These are phyloP conservation scores for Radiomyces spectabilis DNA, from an alignment of 192 early-diverging fungal species.

Conservation along the genomic window DNA sequence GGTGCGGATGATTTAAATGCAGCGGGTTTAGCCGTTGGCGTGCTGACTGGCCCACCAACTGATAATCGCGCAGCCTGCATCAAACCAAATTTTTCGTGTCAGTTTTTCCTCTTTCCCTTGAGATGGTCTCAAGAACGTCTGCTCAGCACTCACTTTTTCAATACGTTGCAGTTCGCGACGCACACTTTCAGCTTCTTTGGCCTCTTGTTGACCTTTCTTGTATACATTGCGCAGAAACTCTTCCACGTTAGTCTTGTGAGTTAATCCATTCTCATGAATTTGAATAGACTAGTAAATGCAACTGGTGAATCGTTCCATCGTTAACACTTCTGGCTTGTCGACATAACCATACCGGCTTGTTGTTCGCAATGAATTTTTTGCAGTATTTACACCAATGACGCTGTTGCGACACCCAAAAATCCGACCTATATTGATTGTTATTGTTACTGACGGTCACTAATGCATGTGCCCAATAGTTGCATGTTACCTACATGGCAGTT, in stretches of 20 bases:
- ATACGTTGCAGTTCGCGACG: slow-evolving; percentile 59
- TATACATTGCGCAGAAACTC: slow-evolving; percentile 60
- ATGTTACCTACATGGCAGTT: too few species aligned
- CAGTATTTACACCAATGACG: slow-evolving; percentile 5
- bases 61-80: too few species aligned
- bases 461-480: too few species aligned
- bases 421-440: too few species aligned
- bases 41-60: too few species aligned
- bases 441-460: too few species aligned
- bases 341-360: background rate
- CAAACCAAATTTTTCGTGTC: too few species aligned
- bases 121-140: background rate
- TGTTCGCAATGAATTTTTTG: slow-evolving; percentile 1
- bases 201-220: slow-evolving; percentile 42
- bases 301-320: background rate
- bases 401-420: slow-evolving; percentile 2
- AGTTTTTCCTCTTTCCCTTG: background rate
- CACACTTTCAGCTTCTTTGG: slow-evolving; percentile 47
- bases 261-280: slow-evolving; percentile 67
- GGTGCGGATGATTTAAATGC: too few species aligned
- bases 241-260: slow-evolving; percentile 78
- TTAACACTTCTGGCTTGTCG: background rate
- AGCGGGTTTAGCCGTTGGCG: too few species aligned
- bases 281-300: slow-evolving; percentile 37
- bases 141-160: slow-evolving; percentile 43